A percentile compares a stretch with the other conserved stretches of the same genome.
These are phyloP conservation scores for Ascocoryne sarcoides DNA, from an alignment of 2,329 filamentous ascomycete genomes.

Conservation along the genomic window DNA sequence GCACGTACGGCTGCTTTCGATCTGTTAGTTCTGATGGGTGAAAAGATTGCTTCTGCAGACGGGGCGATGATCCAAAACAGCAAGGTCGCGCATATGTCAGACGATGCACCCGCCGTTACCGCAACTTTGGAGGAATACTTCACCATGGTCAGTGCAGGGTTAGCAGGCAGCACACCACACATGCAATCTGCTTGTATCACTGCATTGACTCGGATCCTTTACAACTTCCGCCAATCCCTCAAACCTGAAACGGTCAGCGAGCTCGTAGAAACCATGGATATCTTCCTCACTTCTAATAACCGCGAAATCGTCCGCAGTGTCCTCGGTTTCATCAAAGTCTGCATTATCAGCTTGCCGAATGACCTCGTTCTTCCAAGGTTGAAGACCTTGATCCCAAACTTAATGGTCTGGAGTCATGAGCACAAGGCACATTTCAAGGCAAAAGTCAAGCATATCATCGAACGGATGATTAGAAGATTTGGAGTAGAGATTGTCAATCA, in stretches of 20 bases:
- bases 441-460: constrained; percentile 96
- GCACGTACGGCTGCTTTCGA: constrained; percentile 85
- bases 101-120: constrained; percentile 64
- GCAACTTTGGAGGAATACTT: constrained; percentile 92
- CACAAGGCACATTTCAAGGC: constrained; percentile 96
- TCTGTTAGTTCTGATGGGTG: constrained; percentile 78
- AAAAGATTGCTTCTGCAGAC: constrained; percentile 59
- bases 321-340: constrained; percentile 94
- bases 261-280: constrained; percentile 86
- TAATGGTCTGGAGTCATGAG: constrained; percentile 95
- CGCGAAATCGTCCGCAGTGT: constrained; percentile 93
- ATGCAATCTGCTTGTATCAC: constrained; percentile 98
- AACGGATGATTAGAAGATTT: constrained; percentile 87
- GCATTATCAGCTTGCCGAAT: constrained; percentile 74
- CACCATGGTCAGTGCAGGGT: constrained; percentile 94
- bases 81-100: constrained; percentile 79
- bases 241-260: constrained; percentile 65
- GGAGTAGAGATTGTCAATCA: constrained; percentile 73
- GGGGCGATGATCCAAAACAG: constrained; percentile 73
- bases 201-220: constrained; percentile 84
- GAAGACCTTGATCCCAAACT: constrained; percentile 69
- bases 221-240: constrained; percentile 72
- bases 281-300: constrained; percentile 94
- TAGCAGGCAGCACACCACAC: constrained; percentile 86
- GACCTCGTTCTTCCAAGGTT: constrained; percentile 73